Conservation (phyloP, 192 early-diverging fungal genomes). For the Mycoemilia scoparia region DNA sequence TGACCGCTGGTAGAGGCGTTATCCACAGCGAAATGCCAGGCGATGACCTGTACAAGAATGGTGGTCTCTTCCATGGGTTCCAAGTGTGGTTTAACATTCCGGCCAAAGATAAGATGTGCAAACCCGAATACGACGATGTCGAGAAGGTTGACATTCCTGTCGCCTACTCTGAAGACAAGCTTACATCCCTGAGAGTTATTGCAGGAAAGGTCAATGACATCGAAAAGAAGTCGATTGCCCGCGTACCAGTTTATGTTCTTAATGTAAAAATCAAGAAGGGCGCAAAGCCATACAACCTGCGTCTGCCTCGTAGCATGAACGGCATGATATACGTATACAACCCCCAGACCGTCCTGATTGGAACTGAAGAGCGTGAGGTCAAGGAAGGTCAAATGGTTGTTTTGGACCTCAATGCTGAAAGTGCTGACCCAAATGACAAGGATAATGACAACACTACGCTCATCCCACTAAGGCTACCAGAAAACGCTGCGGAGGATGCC, state of each 20-base stretch:
- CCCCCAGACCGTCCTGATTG: constrained; percentile 11
- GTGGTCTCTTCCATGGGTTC: constrained; percentile 28
- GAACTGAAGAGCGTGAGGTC: constrained; percentile 19
- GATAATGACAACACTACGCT: no score
- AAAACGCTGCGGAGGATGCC: constrained; percentile 6
- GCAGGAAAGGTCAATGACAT: constrained; percentile 63
- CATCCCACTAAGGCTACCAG: not conserved
- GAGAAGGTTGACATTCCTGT: constrained; percentile 42
- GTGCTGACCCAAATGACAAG: constrained; percentile 15
- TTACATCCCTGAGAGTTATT: constrained; percentile 56
- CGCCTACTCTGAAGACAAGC: constrained; percentile 22
- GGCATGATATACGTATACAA: constrained; percentile 28
- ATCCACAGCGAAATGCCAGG: constrained; percentile 60
- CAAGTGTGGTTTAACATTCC: constrained; percentile 69
- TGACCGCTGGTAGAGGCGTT: constrained; percentile 57
- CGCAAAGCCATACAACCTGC: constrained; percentile 23
- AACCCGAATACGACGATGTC: constrained; percentile 56
- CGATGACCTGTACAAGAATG: constrained; percentile 17
- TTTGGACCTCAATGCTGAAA: constrained; percentile 16
- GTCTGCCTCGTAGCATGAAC: constrained; percentile 29
- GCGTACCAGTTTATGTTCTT: constrained; percentile 63
- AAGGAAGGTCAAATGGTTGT: constrained; percentile 12
- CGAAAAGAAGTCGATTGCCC: constrained; percentile 47
- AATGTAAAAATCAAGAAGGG: constrained; percentile 47
- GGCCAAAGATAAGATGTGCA: constrained; percentile 47